Conservation (phyloP, 768 basidiomycete species). For the Macrolepiota dolichaula region DNA sequence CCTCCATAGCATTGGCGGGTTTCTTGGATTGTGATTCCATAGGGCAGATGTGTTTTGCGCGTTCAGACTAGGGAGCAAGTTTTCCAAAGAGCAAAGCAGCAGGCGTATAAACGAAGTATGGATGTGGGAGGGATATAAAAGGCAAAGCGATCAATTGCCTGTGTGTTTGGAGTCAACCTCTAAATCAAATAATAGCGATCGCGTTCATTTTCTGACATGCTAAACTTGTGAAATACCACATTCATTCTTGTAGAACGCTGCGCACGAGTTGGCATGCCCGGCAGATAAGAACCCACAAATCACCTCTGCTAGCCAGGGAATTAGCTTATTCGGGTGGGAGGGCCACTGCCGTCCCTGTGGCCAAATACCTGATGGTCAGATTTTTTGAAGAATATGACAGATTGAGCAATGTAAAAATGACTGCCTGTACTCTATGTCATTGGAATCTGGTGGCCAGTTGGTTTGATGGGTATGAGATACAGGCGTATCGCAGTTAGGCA, state of each 20-base stretch:
- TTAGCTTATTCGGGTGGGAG: too few species aligned
- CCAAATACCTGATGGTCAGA: too few species aligned
- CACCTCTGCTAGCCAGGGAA: too few species aligned
- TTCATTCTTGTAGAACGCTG: background rate
- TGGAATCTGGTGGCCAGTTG: too few species aligned
- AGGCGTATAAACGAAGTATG: background rate
- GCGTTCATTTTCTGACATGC: background rate
- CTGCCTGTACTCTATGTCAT: too few species aligned
- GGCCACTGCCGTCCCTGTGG: too few species aligned
- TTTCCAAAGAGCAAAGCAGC: background rate
- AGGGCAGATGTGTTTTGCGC: background rate
- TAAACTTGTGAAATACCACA: background rate
- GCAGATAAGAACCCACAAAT: too few species aligned
- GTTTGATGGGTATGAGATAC: too few species aligned
- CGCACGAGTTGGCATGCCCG: too few species aligned
- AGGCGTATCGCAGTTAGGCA: too few species aligned
- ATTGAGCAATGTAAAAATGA: too few species aligned
- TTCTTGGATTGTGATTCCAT: background rate
- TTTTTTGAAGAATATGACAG: too few species aligned
- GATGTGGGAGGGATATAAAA: slow-evolving; percentile 8
- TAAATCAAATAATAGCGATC: slow-evolving; percentile 8
- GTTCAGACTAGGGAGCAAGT: background rate
- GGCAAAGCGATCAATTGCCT: slow-evolving; percentile 8
- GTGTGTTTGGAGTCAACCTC: slow-evolving; percentile 9
- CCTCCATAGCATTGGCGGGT: slow-evolving; percentile 14